These are phyloP conservation scores for Cornus florida DNA, from an alignment of 148 eudicot genomes.

Conservation along the genomic window DNA sequence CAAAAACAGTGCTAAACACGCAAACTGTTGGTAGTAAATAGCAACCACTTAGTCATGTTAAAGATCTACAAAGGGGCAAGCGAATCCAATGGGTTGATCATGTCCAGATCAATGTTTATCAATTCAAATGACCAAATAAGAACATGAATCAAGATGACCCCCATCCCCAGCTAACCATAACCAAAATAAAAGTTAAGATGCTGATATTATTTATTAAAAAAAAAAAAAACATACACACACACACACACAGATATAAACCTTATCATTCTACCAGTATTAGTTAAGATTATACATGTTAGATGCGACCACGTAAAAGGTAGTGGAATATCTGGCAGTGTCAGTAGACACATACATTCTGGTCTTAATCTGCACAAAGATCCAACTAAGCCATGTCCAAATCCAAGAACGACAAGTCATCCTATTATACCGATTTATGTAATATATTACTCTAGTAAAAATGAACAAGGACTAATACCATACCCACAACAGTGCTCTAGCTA, in stretches of 20 bases:
- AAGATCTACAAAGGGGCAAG: neutral
- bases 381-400: neutral
- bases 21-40: neutral
- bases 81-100: neutral
- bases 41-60: neutral
- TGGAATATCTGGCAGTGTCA: no score
- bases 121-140: neutral
- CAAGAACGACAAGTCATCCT: neutral
- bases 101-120: neutral
- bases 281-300: no score
- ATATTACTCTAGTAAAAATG: no score
- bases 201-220: no score
- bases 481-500: no score
- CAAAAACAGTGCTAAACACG: neutral
- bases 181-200: neutral
- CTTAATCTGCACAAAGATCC: neutral
- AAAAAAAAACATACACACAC: no score
- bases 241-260: no score
- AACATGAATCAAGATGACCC: conserved; percentile 3
- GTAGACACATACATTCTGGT: neutral
- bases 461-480: no score
- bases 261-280: neutral
- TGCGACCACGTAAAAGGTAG: no score
- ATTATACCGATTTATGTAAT: no score
- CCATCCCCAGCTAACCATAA: no score